A percentile compares a stretch with the other conserved stretches of the same genome.
Evolutionary conservation across 306 rosid species (phyloP).

Genomic region (Spatholobus suberectus): DNA sequence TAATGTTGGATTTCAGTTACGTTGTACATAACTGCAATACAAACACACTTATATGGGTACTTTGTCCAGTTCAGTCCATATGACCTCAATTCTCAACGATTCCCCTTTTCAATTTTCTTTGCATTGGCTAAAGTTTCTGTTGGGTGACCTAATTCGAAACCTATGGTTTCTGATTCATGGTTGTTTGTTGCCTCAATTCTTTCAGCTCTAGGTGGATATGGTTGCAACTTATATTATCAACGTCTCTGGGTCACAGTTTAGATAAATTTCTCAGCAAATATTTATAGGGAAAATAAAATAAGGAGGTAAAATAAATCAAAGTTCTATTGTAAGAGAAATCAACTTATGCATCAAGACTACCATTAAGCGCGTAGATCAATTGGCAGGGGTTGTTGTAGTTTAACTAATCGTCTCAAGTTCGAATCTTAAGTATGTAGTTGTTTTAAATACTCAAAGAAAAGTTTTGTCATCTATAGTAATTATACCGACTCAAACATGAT

Average conservation of each 20-base stretch:
- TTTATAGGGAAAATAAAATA: not conserved
- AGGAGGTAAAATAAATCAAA: not conserved
- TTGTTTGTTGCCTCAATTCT: not conserved
- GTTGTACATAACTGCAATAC: no score
- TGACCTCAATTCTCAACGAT: not conserved
- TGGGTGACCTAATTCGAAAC: conserved; percentile 4
- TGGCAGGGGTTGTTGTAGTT: no score
- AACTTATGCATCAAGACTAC: not conserved
- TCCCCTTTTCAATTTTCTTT: not conserved
- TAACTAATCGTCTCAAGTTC: no score
- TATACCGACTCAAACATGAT: no score
- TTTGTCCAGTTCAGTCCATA: not conserved
- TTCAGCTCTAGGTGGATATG: not conserved
- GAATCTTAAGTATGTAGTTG: no score
- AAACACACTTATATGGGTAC: no score
- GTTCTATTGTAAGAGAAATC: not conserved
- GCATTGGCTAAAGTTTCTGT: not conserved
- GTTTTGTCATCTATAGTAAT: no score
- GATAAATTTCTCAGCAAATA: not conserved
- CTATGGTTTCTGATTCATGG: not conserved
- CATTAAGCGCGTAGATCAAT: no score
- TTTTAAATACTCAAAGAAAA: no score
- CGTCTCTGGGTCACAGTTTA: not conserved
- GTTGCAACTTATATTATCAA: conserved; percentile 13
- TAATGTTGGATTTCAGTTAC: no score